Conservation (phyloP, 2,329 filamentous ascomycete genomes). For the Xenosphaeropsis pyriputrescens region DNA sequence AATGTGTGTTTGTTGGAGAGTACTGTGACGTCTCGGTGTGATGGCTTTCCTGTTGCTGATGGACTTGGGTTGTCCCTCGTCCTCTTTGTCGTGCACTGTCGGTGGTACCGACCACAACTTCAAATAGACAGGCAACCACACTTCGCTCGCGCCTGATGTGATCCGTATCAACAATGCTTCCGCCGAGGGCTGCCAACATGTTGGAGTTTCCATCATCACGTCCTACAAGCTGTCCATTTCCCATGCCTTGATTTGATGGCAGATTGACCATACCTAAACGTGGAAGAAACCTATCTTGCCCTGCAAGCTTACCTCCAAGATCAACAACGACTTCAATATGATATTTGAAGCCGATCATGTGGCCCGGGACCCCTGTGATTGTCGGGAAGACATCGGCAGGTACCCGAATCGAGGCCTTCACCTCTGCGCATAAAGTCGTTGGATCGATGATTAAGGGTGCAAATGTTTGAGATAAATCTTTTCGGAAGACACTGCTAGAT, state of each 20-base stretch:
- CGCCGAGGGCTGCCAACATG: slow-evolving; percentile 37
- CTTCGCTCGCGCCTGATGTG: slow-evolving; percentile 77
- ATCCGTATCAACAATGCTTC: slow-evolving; percentile 76
- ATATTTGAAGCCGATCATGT: slow-evolving; percentile 92
- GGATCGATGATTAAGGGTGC: slow-evolving; percentile 83
- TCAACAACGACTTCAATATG: slow-evolving; percentile 88
- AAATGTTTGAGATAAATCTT: slow-evolving; percentile 82
- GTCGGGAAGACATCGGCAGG: slow-evolving; percentile 88
- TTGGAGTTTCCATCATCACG: slow-evolving; percentile 25
- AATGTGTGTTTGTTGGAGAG: slow-evolving; percentile 1
- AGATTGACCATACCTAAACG: slow-evolving; percentile 13
- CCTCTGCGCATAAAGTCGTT: slow-evolving; percentile 56
- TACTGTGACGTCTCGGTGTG: neutral
- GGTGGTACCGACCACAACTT: slow-evolving; percentile 73
- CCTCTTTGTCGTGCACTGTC: slow-evolving; percentile 40
- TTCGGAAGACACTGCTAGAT: slow-evolving; percentile 85
- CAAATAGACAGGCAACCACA: slow-evolving; percentile 76
- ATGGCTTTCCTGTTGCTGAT: neutral
- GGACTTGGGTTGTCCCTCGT: slow-evolving; percentile 8
- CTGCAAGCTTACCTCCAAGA: slow-evolving; percentile 70
- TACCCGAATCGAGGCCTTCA: slow-evolving; percentile 72
- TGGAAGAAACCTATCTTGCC: slow-evolving; percentile 32
- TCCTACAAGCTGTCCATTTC: slow-evolving; percentile 4
- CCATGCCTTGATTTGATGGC: slow-evolving; percentile 9
- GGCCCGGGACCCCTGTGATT: slow-evolving; percentile 75